These are phyloP conservation scores for Fusarium lateritium DNA, from an alignment of 2,329 filamentous ascomycete species.

Conservation along the genomic window DNA sequence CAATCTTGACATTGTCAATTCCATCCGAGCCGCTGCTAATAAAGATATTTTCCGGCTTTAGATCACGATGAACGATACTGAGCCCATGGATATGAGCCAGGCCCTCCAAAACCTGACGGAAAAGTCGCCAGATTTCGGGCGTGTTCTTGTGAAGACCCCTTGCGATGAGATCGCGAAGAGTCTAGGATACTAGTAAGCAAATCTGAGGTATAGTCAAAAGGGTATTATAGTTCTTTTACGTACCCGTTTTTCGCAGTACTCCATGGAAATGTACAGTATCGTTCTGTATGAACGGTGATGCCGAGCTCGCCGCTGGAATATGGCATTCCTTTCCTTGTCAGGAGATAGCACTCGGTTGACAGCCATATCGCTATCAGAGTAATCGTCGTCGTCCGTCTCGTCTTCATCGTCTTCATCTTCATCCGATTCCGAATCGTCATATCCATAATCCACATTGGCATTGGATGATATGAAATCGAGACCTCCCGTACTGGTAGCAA, in stretches of 20 bases:
- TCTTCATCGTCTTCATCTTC: constrained; percentile 63
- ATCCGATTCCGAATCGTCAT: constrained; percentile 62
- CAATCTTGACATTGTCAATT: constrained; percentile 92
- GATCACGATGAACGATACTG: constrained; percentile 93
- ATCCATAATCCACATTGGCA: constrained; percentile 84
- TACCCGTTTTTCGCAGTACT: constrained; percentile 93
- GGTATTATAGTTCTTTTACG: constrained; percentile 46
- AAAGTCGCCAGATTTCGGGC: constrained; percentile 89
- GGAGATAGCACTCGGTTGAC: constrained; percentile 50
- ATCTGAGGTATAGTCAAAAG: too few species aligned
- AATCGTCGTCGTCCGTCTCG: constrained; percentile 64
- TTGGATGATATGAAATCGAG: constrained; percentile 95
- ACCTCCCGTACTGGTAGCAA: constrained; percentile 81
- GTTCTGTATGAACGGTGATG: constrained; percentile 73
- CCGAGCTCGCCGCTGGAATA: constrained; percentile 52
- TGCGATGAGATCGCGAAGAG: constrained; percentile 88
- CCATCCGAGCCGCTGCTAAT: constrained; percentile 79
- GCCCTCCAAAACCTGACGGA: constrained; percentile 92
- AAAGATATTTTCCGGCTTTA: constrained; percentile 98
- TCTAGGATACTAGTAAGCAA: constrained; percentile 59
- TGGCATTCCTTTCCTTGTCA: constrained; percentile 50
- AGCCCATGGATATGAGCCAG: constrained; percentile 90
- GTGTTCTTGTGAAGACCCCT: constrained; percentile 80
- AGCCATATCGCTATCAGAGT: constrained; percentile 54
- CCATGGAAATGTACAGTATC: constrained; percentile 97